These are phyloP conservation scores for Crithidia thermophila DNA, from an alignment of 208 protist genomes.

Conservation along the genomic window DNA sequence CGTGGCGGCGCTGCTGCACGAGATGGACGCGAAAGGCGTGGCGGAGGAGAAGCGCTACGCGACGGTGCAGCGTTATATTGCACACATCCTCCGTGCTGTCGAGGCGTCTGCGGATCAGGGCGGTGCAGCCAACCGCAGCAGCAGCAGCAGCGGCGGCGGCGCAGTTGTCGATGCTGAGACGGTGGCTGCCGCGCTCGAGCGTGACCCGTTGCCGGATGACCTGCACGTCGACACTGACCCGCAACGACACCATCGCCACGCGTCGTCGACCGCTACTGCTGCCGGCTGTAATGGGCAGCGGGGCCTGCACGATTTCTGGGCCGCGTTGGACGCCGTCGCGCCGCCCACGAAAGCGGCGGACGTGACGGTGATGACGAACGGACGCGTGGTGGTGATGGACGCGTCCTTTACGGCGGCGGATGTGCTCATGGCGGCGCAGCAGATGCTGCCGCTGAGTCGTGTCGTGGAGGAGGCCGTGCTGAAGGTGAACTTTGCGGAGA, in stretches of 20 bases:
- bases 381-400: constrained; percentile 45
- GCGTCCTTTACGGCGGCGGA: constrained; percentile 42
- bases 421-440: constrained; percentile 26
- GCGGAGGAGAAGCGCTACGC: constrained; percentile 9
- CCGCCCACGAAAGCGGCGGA: not conserved
- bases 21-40: not conserved
- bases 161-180: not conserved
- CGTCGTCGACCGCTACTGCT: no score
- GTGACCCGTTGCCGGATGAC: constrained; percentile 11
- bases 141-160: not conserved
- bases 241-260: no score
- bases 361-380: constrained; percentile 45
- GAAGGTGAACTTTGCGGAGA: constrained; percentile 40
- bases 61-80: constrained; percentile 11
- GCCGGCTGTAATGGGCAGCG: not conserved
- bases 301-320: constrained; percentile 10
- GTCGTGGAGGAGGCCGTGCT: constrained; percentile 30
- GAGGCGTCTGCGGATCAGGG: not conserved
- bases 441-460: constrained; percentile 27
- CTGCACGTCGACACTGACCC: no score
- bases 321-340: not conserved
- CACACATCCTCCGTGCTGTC: constrained; percentile 3
- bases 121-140: not conserved
- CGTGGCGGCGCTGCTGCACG: constrained; percentile 10
- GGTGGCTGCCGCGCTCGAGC: constrained; percentile 11